A percentile compares a stretch with the other conserved stretches of the same genome.
Conservation (phyloP, 345 rosid species). For the Populus deltoides region DNA sequence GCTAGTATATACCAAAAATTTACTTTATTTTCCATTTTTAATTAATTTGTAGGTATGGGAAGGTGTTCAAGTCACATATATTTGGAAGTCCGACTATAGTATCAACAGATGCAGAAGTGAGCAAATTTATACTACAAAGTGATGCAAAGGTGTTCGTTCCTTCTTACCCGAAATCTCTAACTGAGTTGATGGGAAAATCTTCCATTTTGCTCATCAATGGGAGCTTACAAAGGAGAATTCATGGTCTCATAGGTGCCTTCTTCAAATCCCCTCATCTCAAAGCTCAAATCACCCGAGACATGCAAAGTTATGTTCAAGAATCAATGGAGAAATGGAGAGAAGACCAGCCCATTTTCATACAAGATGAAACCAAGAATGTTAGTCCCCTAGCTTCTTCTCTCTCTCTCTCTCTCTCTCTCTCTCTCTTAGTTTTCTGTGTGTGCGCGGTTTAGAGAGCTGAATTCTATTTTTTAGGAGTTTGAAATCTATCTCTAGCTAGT, state of each 20-base stretch:
- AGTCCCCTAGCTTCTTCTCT: slow-evolving; percentile 15
- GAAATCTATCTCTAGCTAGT: background rate
- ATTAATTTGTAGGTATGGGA: slow-evolving; percentile 57
- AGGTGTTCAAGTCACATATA: slow-evolving; percentile 95
- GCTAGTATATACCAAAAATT: background rate
- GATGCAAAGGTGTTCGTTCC: slow-evolving; percentile 81
- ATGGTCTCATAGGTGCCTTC: slow-evolving; percentile 84
- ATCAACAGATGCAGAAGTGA: slow-evolving; percentile 92
- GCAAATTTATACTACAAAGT: slow-evolving; percentile 74
- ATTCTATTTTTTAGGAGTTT: slow-evolving; percentile 16
- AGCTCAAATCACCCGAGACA: slow-evolving; percentile 79
- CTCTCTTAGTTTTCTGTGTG: background rate
- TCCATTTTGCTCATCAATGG: slow-evolving; percentile 87
- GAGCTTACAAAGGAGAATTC: slow-evolving; percentile 81
- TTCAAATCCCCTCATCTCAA: slow-evolving; percentile 79
- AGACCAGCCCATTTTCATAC: slow-evolving; percentile 58
- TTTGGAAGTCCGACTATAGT: slow-evolving; percentile 82
- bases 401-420: background rate
- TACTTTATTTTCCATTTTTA: background rate
- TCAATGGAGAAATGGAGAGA: slow-evolving; percentile 77
- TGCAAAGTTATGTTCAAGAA: slow-evolving; percentile 59
- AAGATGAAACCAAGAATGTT: slow-evolving; percentile 84
- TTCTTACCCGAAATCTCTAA: slow-evolving; percentile 83
- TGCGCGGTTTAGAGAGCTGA: background rate
- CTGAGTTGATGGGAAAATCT: slow-evolving; percentile 93